phyloP scores from a whole-genome alignment of 169 alveolate species.

The Neospora caninum region DNA sequence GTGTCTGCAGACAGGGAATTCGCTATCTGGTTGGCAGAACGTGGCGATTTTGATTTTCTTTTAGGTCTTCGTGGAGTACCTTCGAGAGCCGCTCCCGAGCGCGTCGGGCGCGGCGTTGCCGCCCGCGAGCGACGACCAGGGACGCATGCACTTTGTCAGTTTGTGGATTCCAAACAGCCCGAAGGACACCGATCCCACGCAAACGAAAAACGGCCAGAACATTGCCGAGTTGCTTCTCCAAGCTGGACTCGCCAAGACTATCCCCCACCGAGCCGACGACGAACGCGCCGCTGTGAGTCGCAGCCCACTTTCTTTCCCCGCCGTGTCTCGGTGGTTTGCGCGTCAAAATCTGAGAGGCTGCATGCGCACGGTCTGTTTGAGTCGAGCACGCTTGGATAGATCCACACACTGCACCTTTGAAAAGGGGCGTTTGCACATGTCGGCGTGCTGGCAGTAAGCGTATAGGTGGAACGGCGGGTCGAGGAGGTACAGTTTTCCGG shows the following conservation, averaged over 20 bases:
- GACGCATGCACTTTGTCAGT: conserved; percentile 55
- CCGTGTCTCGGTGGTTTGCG: neutral
- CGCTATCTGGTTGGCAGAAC: too few species aligned
- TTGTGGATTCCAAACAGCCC: neutral
- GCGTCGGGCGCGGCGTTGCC: conserved; percentile 41
- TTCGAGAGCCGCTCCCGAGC: conserved; percentile 40
- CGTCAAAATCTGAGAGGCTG: too few species aligned
- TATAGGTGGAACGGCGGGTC: too few species aligned
- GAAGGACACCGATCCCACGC: neutral
- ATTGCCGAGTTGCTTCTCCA: conserved; percentile 41
- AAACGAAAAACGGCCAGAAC: conserved; percentile 37
- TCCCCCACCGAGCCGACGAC: conserved; percentile 63
- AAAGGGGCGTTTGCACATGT: neutral
- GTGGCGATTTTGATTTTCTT: neutral
- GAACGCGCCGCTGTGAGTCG: conserved; percentile 44
- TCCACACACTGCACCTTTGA: too few species aligned
- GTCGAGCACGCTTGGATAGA: too few species aligned
- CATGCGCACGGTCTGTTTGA: too few species aligned
- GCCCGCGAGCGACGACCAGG: conserved; percentile 58
- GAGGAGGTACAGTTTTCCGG: too few species aligned
- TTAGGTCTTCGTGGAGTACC: conserved; percentile 47
- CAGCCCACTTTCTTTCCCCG: neutral
- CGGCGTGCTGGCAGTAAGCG: too few species aligned
- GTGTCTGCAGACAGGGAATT: too few species aligned
- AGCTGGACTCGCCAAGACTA: conserved; percentile 42